Conservation (phyloP, 129 eudicot genomes). For the Helianthus tuberosus region DNA sequence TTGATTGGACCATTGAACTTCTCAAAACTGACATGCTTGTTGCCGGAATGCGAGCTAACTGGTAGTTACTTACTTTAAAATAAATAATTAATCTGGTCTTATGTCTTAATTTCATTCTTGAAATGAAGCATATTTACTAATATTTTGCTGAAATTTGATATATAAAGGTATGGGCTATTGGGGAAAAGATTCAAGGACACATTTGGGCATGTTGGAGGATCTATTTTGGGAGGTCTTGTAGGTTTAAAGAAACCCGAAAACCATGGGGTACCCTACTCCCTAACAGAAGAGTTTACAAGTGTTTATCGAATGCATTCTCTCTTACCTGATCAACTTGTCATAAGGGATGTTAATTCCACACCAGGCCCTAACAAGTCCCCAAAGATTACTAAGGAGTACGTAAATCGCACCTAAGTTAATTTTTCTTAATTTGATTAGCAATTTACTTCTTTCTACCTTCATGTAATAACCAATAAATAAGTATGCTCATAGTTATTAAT, state of each 20-base stretch:
- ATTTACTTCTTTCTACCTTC: background rate
- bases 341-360: conserved; percentile 44
- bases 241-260: conserved; percentile 50
- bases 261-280: conserved; percentile 67
- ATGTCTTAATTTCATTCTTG: too few relatives aligned
- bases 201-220: conserved; percentile 58
- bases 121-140: too few relatives aligned
- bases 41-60: conserved; percentile 64
- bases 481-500: background rate
- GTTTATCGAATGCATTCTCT: conserved; percentile 66
- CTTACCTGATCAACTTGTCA: conserved; percentile 53
- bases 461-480: background rate
- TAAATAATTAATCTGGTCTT: too few relatives aligned
- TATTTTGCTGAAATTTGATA: too few relatives aligned
- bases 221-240: conserved; percentile 56
- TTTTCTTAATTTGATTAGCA: too few relatives aligned
- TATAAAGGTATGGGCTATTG: conserved; percentile 39
- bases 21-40: conserved; percentile 55
- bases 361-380: conserved; percentile 63
- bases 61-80: conserved; percentile 22
- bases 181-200: conserved; percentile 66
- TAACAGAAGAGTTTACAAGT: conserved; percentile 63
- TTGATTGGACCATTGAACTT: conserved; percentile 77
- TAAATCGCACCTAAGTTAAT: background rate
- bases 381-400: conserved; percentile 39